phyloP scores from a whole-genome alignment of 768 basidiomycete genomes.

The Infundibulicybe gibba region DNA sequence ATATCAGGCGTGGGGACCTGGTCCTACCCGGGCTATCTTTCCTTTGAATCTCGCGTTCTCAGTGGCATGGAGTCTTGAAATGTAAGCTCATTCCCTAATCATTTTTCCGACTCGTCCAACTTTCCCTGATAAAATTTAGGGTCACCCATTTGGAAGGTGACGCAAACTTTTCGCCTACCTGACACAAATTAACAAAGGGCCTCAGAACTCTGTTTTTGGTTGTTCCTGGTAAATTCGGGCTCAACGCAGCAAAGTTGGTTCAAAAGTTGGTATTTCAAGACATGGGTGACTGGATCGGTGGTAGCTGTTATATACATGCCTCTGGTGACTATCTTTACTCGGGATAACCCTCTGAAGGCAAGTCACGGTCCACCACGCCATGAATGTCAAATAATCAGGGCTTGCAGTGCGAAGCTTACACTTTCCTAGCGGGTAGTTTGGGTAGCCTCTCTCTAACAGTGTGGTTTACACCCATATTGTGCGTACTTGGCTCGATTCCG shows the following conservation, averaged over 20 bases:
- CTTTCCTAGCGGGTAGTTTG: conserved; percentile 65
- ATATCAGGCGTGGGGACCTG: conserved; percentile 48
- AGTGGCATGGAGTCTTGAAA: conserved; percentile 69
- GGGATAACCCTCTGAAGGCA: conserved; percentile 57
- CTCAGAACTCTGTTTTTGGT: conserved; percentile 83
- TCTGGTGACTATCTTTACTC: conserved; percentile 61
- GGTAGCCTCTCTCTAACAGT: conserved; percentile 69
- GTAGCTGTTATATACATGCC: conserved; percentile 67
- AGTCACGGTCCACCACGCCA: conserved; percentile 10
- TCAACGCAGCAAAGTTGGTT: conserved; percentile 74
- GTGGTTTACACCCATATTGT: conserved; percentile 73
- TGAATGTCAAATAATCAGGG: conserved; percentile 5
- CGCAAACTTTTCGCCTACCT: neutral
- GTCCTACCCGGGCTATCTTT: conserved; percentile 47
- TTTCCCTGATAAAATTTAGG: conserved; percentile 30
- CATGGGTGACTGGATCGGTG: conserved; percentile 64
- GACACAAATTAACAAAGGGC: conserved; percentile 4
- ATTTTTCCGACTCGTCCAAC: neutral
- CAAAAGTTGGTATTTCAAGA: conserved; percentile 66
- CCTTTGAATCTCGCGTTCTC: conserved; percentile 66
- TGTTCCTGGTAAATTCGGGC: conserved; percentile 71
- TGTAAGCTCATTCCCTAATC: conserved; percentile 39
- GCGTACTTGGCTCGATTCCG: conserved; percentile 13
- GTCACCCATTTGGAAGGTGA: conserved; percentile 79
- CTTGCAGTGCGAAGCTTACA: conserved; percentile 63